A percentile compares a stretch with the other conserved stretches of the same genome.
Evolutionary conservation across 2,329 filamentous ascomycete genomes (phyloP).

Genomic region (Penicillium sp.): DNA sequence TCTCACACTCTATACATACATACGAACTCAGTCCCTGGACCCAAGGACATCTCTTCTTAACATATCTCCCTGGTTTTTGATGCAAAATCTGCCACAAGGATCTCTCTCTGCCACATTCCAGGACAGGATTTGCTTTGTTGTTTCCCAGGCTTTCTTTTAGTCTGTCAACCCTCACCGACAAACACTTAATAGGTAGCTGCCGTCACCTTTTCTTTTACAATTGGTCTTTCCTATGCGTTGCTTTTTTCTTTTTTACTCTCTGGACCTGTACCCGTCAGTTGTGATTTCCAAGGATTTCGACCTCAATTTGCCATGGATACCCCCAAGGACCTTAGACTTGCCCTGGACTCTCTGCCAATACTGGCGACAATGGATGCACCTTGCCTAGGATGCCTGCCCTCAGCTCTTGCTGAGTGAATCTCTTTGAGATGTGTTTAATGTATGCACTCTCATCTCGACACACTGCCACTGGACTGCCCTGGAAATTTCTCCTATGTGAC

Average conservation of each 20-base stretch:
- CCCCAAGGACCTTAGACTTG: constrained; percentile 18
- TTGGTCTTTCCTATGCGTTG: constrained; percentile 24
- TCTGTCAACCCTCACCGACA: constrained; percentile 27
- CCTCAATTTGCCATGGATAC: constrained; percentile 13
- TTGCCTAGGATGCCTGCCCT: constrained; percentile 26
- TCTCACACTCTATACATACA: constrained; percentile 5
- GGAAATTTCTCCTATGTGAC: constrained; percentile 15
- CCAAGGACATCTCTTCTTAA: constrained; percentile 11
- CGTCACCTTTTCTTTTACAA: constrained; percentile 35
- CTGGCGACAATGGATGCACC: constrained; percentile 27
- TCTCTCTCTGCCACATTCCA: constrained; percentile 29
- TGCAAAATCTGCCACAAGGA: constrained; percentile 28
- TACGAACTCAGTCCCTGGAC: constrained; percentile 13
- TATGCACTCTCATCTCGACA: constrained; percentile 33
- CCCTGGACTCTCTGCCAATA: constrained; percentile 18
- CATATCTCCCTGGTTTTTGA: constrained; percentile 24
- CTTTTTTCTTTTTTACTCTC: constrained; percentile 15
- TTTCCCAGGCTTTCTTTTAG: constrained; percentile 27
- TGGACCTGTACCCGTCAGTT: constrained; percentile 26
- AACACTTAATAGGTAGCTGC: constrained; percentile 46
- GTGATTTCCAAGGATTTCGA: constrained; percentile 13
- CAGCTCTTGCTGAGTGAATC: constrained; percentile 37
- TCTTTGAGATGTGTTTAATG: constrained; percentile 45
- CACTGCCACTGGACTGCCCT: constrained; percentile 23
- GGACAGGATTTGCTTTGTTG: constrained; percentile 38